Percentiles rank a stretch among this genome's conserved stretches.
Evolutionary conservation across 2,329 filamentous ascomycete species (phyloP).

Genomic region (Cryoendolithus antarcticus): DNA sequence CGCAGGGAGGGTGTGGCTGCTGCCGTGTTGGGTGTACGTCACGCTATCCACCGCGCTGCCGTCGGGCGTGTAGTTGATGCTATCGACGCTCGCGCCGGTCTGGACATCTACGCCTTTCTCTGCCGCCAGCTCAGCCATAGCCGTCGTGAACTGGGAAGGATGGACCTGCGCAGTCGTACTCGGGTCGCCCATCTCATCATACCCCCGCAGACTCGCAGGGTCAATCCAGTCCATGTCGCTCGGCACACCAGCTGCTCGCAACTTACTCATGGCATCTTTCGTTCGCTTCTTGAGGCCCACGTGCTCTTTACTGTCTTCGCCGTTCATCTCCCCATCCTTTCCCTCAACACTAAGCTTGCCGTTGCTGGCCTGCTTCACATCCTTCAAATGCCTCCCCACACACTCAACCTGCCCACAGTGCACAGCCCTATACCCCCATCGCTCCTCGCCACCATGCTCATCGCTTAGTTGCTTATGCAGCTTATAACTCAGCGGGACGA

Average conservation of each 20-base stretch:
- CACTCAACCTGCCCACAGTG: slow-evolving; percentile 57
- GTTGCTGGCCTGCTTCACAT: not conserved
- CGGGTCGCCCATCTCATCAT: slow-evolving; percentile 72
- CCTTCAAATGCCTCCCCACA: slow-evolving; percentile 29
- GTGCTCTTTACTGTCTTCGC: too few relatives aligned
- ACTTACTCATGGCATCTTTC: slow-evolving; percentile 35
- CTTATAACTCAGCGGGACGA: slow-evolving; percentile 76
- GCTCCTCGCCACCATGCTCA: slow-evolving; percentile 62
- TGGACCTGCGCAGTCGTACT: slow-evolving; percentile 87
- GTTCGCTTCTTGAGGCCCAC: slow-evolving; percentile 45
- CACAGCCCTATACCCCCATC: slow-evolving; percentile 78
- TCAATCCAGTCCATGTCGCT: slow-evolving; percentile 77
- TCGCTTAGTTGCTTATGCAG: slow-evolving; percentile 75
- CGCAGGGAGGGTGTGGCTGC: slow-evolving; percentile 40
- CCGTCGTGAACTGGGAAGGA: slow-evolving; percentile 77
- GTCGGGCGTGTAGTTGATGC: slow-evolving; percentile 42
- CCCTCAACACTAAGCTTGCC: too few relatives aligned
- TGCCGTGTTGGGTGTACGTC: slow-evolving; percentile 44
- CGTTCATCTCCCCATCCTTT: too few relatives aligned
- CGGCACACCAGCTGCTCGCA: slow-evolving; percentile 53
- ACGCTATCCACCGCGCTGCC: slow-evolving; percentile 47
- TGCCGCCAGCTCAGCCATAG: slow-evolving; percentile 64
- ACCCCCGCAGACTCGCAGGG: slow-evolving; percentile 50
- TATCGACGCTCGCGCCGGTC: slow-evolving; percentile 52
- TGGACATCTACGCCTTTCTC: slow-evolving; percentile 48